Percentiles rank a stretch among this genome's conserved stretches.
phyloP scores from a whole-genome alignment of 1,284 basidiomycete species.

The Microbotryum violaceum region DNA sequence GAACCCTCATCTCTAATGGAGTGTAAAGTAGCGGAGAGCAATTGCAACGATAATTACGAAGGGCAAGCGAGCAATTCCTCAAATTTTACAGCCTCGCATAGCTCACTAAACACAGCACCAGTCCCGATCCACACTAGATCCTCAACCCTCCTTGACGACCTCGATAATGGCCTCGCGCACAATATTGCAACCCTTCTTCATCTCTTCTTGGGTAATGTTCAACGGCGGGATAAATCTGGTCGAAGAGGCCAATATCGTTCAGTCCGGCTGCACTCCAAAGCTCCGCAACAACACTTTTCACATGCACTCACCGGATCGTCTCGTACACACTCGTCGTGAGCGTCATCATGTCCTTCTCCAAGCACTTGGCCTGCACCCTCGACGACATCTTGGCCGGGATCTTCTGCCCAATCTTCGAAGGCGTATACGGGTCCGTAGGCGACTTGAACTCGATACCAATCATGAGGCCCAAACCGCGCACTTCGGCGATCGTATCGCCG shows the following conservation, averaged over 20 bases:
- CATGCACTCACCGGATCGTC: slow-evolving; percentile 21
- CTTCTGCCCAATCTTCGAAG: slow-evolving; percentile 42
- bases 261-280: slow-evolving; percentile 3
- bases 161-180: slow-evolving; percentile 58
- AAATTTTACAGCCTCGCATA: too few species aligned
- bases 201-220: slow-evolving; percentile 56
- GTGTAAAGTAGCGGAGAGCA: too few species aligned
- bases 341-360: slow-evolving; percentile 73
- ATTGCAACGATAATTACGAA: too few species aligned
- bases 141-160: slow-evolving; percentile 40
- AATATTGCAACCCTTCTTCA: slow-evolving; percentile 54
- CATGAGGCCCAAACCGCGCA: slow-evolving; percentile 43
- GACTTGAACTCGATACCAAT: slow-evolving; percentile 41
- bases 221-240: slow-evolving; percentile 49
- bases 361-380: slow-evolving; percentile 68
- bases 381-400: slow-evolving; percentile 60
- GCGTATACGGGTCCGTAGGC: slow-evolving; percentile 28
- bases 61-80: too few species aligned
- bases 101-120: too few species aligned
- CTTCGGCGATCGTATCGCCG: slow-evolving; percentile 43
- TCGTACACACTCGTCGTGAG: slow-evolving; percentile 58
- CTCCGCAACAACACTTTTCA: background rate
- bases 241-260: background rate
- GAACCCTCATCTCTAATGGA: too few species aligned
- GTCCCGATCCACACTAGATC: background rate